Percentiles rank a stretch among this genome's conserved stretches.
These are phyloP conservation scores for Mycena olivaceomarginata DNA, from an alignment of 768 basidiomycete genomes.

Conservation along the genomic window DNA sequence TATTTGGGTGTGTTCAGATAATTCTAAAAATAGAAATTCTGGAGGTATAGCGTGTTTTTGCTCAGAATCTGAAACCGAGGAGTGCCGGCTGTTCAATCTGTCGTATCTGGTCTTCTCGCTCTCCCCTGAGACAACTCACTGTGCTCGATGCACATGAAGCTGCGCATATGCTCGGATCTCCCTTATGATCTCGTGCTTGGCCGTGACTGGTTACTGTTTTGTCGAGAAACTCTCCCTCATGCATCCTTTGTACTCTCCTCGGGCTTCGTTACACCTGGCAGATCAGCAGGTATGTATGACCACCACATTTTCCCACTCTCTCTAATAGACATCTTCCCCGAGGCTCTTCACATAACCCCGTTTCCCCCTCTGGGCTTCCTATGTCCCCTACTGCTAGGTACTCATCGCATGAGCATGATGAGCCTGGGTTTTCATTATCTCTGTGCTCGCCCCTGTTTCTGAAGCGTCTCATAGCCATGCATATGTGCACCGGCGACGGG, in stretches of 20 bases:
- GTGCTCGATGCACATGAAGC: constrained; percentile 9
- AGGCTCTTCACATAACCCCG: background rate
- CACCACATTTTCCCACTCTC: background rate
- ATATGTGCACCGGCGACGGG: constrained; percentile 1
- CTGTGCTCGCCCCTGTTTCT: background rate
- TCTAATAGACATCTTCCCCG: background rate
- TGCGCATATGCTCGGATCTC: constrained; percentile 4
- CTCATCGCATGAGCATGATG: background rate
- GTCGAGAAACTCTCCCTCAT: background rate
- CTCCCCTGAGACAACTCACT: background rate
- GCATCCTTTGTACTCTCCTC: background rate
- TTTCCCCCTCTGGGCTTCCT: background rate
- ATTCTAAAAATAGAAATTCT: no score
- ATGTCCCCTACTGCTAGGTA: background rate
- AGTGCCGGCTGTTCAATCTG: constrained; percentile 1
- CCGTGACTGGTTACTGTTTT: constrained; percentile 5
- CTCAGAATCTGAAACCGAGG: no score
- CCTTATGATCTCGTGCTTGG: constrained; percentile 1
- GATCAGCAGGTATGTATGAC: background rate
- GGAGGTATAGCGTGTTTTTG: no score
- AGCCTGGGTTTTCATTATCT: background rate
- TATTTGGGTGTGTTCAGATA: no score
- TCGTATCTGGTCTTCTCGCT: background rate
- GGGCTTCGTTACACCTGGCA: background rate
- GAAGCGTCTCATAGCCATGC: background rate